Base-by-base conservation (phyloP, 495 filamentous ascomycete genomes). In the Cryomyces minteri region DNA sequence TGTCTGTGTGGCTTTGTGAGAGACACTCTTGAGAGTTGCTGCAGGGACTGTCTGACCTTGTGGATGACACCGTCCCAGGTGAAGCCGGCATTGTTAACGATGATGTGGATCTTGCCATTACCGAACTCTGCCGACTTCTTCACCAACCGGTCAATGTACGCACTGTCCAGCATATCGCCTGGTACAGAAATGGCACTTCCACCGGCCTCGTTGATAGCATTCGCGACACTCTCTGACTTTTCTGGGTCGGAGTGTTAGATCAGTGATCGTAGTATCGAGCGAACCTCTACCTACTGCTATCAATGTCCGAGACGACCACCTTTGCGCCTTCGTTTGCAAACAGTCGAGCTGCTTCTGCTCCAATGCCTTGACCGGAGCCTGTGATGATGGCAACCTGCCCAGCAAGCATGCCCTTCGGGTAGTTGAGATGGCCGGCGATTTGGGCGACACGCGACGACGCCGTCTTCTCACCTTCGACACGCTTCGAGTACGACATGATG, bases 31-130 rank as follows among this genome's bases (percentile, higher is more conserved):
- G n/a, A 14, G 34, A 41, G 38, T 44, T 12, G 38, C 38, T 36
- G 8, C 33, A 32, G 46, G 48, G 36, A 33, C 9, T 10, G 14
- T 33, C 34, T 43, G 44, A 79, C 78, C 71, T 88, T 88, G 65
- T 90, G 83, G 53, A 92, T 85, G 25, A 92, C 83, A 4, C 77
- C 85, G 57, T 93, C 85, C 82, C 84, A 93, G 0, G 85, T 92
- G 60, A 81, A 81, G 33, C 84, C 84, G 1, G 85, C 85, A 63
- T 88, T 90, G 58, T 90, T 90, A 34, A 92, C 81, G 46, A 88
- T 75, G 45, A 86, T 77, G 61, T 93, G 80, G 47, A 93, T 84
- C 68, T 90, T 90, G 47, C 84, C 85, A 44, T 70, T 66, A 28
- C 85, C 85, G 55, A 90, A 88, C 43, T 79, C 80, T 4, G 79